Base-by-base conservation (phyloP, 2,329 filamentous ascomycete species). In the Anthostomella pinea region DNA sequence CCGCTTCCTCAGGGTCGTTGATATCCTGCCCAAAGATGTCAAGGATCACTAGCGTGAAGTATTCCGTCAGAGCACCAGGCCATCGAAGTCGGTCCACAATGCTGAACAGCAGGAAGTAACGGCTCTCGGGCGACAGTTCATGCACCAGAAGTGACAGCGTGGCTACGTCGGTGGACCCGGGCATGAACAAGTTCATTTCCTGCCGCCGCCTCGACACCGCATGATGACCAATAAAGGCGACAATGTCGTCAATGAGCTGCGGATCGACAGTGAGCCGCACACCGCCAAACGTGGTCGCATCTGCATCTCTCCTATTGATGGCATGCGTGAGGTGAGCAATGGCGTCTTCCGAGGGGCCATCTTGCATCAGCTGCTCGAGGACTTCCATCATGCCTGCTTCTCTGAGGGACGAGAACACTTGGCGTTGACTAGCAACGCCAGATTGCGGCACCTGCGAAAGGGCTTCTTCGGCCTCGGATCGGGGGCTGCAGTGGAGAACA, bases 41-140 rank as follows among this genome's bases (percentile, higher is more conserved):
- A 30, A 97, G 73, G 27, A 97, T 72, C 10, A 85, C 77, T 54
- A 89, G 87, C 58, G 83, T 90, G 67, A 95, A 98, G 67, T 93
- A 98, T 56, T 90, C 85, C 9, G 93, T 98, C 56, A 94, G 82
- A 31, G 82, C 81, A 57, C 89, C 95, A 8, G 90, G 88, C 60
- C 85, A 95, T 43, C 93, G 85, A 31, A 98, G 77, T 65, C 97
- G 90, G 62, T 97, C 95, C 39, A 87, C 77, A 58, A 98, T 87
- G 48, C 86, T 87, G 51, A 77, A 81, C 39, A 97, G 66, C 40
- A 98, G 71, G 59, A 87, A 86, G 67, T 95, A 95, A 35, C 90
- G 83, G 15, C 82, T 81, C 62, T 94, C 87, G 1, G 86, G 77
- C 24, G 77, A 72, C 24, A 94, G 70, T 43, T 85, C 84, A 52